A percentile compares a stretch with the other conserved stretches of the same genome.
phyloP scores from a whole-genome alignment of 345 rosid genomes.

The Pistacia atlantica region DNA sequence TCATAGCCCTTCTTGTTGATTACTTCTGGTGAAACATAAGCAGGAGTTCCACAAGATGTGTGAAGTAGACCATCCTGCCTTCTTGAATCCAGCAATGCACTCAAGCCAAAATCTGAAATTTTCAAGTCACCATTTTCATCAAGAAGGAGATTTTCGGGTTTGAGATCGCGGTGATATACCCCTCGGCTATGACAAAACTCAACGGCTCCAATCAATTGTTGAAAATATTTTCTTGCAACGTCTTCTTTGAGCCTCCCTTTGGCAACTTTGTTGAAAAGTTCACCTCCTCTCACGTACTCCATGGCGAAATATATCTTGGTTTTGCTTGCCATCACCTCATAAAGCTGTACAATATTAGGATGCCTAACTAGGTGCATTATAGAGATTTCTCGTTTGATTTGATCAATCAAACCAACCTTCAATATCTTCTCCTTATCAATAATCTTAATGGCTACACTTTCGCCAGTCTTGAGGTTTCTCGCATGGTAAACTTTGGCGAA shows the following conservation, averaged over 20 bases:
- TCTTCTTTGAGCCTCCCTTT: constrained; percentile 80
- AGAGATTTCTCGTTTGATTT: constrained; percentile 85
- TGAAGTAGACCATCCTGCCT: constrained; percentile 79
- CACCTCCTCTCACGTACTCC: constrained; percentile 79
- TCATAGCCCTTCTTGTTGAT: constrained; percentile 77
- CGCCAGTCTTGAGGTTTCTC: constrained; percentile 54
- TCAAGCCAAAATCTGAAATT: constrained; percentile 77
- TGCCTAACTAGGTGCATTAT: constrained; percentile 81
- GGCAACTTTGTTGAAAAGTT: constrained; percentile 72
- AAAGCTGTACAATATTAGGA: constrained; percentile 71
- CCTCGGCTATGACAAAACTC: constrained; percentile 89
- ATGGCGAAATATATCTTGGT: constrained; percentile 77
- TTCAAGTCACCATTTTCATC: constrained; percentile 75
- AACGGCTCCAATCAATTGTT: constrained; percentile 70
- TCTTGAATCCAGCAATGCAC: constrained; percentile 58
- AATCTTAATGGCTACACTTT: constrained; percentile 73
- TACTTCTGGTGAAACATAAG: constrained; percentile 88
- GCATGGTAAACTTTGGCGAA: constrained; percentile 87
- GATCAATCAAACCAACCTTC: constrained; percentile 67
- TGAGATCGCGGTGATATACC: constrained; percentile 83
- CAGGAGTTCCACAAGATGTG: constrained; percentile 92
- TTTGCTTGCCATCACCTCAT: constrained; percentile 92
- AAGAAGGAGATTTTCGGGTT: constrained; percentile 83
- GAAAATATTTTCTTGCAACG: constrained; percentile 65
- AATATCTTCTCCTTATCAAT: constrained; percentile 70